Base-by-base conservation (phyloP, 164 flowering plant genomes). In the Hamamelis virginiana region DNA sequence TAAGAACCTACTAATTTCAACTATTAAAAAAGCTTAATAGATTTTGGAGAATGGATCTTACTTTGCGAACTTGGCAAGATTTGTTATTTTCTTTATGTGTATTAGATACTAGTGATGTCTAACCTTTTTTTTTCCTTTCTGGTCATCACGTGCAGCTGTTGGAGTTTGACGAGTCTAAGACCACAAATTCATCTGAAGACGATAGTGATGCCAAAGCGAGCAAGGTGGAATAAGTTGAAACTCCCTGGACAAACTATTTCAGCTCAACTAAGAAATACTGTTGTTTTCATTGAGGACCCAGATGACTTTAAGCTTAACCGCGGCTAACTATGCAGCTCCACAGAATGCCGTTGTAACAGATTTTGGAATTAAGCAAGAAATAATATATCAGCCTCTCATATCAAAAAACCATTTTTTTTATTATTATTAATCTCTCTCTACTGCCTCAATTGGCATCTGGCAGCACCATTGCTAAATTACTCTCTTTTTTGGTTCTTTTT, bases 141-240 rank as follows among this genome's bases (percentile, higher is more conserved):
- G 8, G 9, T 50, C 3, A 26, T 53, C n/a, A 12, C 71, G 1
- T 82, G 79, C 80, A 88, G 95, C 65, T 90, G 74, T 47, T 88
- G 85, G 97, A 79, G 73, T 91, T 89, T 62, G 90, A 87, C 38
- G 97, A 91, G 73, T 84, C 97, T 0, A 89, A 86, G 82, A 68
- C 79, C 13, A 73, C 73, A 21, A 41, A 56, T 23, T 19, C 78
- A 62, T 45, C 75, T 15, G 56, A 78, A 74, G 89, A 82, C 41
- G 81, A 69, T 28, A 50, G 62, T 15, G 82, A 79, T 50, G 72
- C 59, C 18, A 77, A 69, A 62, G 26, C 78, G 21, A 81, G 74
- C 77, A 90, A 88, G 75, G 86, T 22, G 4, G 89, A 88, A 41
- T 87, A 78, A 79, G 66, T 19, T 47, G 48, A 45, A 58, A 26